Base-by-base conservation (phyloP, 2,329 filamentous ascomycete species). In the Calonectria naviculata region DNA sequence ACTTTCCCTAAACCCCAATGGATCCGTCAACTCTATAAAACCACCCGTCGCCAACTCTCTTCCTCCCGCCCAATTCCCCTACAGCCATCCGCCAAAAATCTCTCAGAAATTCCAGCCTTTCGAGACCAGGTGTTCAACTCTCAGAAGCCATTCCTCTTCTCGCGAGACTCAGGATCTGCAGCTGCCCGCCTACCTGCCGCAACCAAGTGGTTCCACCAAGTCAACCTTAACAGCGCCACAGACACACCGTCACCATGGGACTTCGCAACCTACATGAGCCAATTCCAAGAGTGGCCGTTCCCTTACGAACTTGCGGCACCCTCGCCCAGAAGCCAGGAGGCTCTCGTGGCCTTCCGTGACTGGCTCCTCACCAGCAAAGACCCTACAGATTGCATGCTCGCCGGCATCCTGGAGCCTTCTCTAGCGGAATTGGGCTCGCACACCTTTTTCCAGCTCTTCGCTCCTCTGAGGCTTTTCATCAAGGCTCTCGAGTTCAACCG, bases 381-480 rank as follows among this genome's bases (percentile, higher is more conserved):
- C 19, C 60, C 75, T 29, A 73, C 74, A 19, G 81, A 84, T 42
- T 78, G 77, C 38, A 72, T 80, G 17, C 68, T 84, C 29, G 79
- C 80, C 7, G 78, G 76, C 24, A 80, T 82, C 15, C 75, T 83
- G 72, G 72, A 78, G 49, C 71, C 75, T 12, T 76, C 80, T 6
- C 58, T 83, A 5, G 44, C 71, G 38, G 75, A 80, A 13, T 19
- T 68, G 3, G 49, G 58, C 2, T 64, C 63, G 9, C 73, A 81
- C 61, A 81, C 76, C 34, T 94, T 91, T 78, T 87, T 86, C 31
- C 88, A 88, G 61, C 86, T 93, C 54, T 79, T 89, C 29, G 91
- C 90, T 1, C 90, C 92, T 0, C 83, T 97, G 0, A 85, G 85
- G 42, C 86, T 96, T 38, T 90, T 97, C 56, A 82, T 93, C 19